Conservation (phyloP, 2,329 filamentous ascomycete genomes). For the Amauroascus verrucosus region DNA sequence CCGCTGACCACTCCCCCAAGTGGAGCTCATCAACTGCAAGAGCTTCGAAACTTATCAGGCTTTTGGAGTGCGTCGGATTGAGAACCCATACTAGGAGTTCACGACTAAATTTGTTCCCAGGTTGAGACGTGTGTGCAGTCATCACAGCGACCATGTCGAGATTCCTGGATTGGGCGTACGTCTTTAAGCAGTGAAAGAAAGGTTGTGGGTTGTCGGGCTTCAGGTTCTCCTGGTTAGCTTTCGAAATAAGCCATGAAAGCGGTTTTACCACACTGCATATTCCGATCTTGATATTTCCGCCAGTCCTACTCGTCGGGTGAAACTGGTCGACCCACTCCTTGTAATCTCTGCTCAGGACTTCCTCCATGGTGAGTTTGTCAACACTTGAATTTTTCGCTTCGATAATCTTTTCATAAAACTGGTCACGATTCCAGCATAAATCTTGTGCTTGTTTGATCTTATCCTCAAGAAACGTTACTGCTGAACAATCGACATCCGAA, state of each 20-base stretch:
- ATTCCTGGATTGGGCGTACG: slow-evolving; percentile 38
- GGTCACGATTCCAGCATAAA: slow-evolving; percentile 35
- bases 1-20: slow-evolving; percentile 25
- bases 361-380: slow-evolving; percentile 42
- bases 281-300: slow-evolving; percentile 38
- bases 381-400: slow-evolving; percentile 47
- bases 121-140: slow-evolving; percentile 44
- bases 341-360: slow-evolving; percentile 53
- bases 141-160: slow-evolving; percentile 50
- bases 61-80: slow-evolving; percentile 28
- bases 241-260: slow-evolving; percentile 44
- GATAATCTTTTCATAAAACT: slow-evolving; percentile 44
- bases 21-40: slow-evolving; percentile 37
- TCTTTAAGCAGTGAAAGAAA: slow-evolving; percentile 35
- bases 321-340: slow-evolving; percentile 47
- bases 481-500: slow-evolving; percentile 40
- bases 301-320: slow-evolving; percentile 16
- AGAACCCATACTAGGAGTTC: slow-evolving; percentile 45
- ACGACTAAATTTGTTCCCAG: slow-evolving; percentile 38
- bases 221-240: slow-evolving; percentile 29
- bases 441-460: slow-evolving; percentile 25
- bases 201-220: slow-evolving; percentile 6
- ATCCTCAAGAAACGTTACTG: slow-evolving; percentile 43
- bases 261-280: slow-evolving; percentile 51
- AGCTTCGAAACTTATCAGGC: slow-evolving; percentile 39